Base-by-base conservation (phyloP, 2,329 filamentous ascomycete species). In the Macroventuria anomochaeta region DNA sequence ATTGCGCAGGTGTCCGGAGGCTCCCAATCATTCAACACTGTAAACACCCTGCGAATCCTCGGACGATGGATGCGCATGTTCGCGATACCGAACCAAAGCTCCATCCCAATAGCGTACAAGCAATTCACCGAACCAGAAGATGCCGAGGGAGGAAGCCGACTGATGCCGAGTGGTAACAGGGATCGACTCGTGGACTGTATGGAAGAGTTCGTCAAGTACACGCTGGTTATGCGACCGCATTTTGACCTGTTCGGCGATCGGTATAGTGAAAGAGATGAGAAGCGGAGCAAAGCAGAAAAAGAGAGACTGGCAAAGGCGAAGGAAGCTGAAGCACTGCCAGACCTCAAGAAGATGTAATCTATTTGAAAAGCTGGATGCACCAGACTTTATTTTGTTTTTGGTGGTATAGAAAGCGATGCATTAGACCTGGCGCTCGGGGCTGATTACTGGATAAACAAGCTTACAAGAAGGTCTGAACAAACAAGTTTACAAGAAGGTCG, bases 41-140 rank as follows among this genome's bases (percentile, higher is more conserved):
- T 88, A 7, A 89, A 88, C 63, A 81, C 81, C 1, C 75, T 89
- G n/a, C 80, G 86, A 0, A 80, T 88, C 10, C 77, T 89, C 0
- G 87, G 86, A 0, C 80, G 86, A 0, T 89, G 86, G 86, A 88
- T 88, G 85, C 80, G 85, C 33, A 88, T 88, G 85, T 88, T 87
- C 58, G 76, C 80, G 1, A 87, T 88, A 20, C 84, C 85, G 0
- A 89, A 89, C 65, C 86, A 89, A 68, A 84, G 81, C 20, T 86
- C 82, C 0, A 78, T 89, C 2, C 86, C 86, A 0, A 82, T 77
- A 66, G 87, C 85, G 0, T 88, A 85, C 57, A 88, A 79, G 5
- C 83, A 85, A 39, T 88, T 88, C 41, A 83, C 82, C 0, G 74
- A 74, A 26, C 74, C 77, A n/a, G 79, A 80, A 21, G 71, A 72